Base-by-base conservation (phyloP, 257 asterid species). In the Przewalskia tangutica region DNA sequence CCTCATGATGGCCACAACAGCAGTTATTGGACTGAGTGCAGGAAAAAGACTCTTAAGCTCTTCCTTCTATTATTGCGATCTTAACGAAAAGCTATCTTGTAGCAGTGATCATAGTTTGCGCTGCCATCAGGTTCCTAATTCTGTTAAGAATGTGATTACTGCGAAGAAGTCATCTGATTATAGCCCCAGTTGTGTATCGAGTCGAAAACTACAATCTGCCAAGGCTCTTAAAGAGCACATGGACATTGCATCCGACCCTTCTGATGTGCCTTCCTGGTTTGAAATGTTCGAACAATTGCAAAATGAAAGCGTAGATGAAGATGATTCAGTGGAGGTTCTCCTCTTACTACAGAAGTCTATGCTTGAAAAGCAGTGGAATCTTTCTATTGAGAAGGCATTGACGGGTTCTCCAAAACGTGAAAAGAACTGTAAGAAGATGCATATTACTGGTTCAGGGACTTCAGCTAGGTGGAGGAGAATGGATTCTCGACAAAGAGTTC, bases 331-430 rank as follows among this genome's bases (percentile, higher is more conserved):
- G 58, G 97, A 94, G 81, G 95, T 95, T 51, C 85, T 95, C 80
- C 97, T 95, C 84, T 89, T 94, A 66, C 85, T 92, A 87, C 99
- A 93, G 60, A 95, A 94, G 84, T 94, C 95, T 79, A 89, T 95
- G 89, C 98, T 94, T 59, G 99, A 94, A 85, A 91, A 92, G 87
- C 98, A 95, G 86, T 95, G 97, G 97, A 92, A 89, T 86, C 95
- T 95, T 82, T 85, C 98, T 0, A 82, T 88, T 53, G 87, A 88
- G 56, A 38, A 79, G 7, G 50, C 58, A 40, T 20, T 34, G 58
- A 59, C 76, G 54, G 70, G 82, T 59, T 50, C 36, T n/a, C 8
- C 78, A 32, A 62, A 80, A 18, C 73, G 67, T 36, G 87, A 86
- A 76, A 81, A 48, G 77, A 81, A 63, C n/a, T 79, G 46, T 53